These are phyloP conservation scores for Morella rubra DNA, from an alignment of 306 rosid genomes.

Conservation along the genomic window DNA sequence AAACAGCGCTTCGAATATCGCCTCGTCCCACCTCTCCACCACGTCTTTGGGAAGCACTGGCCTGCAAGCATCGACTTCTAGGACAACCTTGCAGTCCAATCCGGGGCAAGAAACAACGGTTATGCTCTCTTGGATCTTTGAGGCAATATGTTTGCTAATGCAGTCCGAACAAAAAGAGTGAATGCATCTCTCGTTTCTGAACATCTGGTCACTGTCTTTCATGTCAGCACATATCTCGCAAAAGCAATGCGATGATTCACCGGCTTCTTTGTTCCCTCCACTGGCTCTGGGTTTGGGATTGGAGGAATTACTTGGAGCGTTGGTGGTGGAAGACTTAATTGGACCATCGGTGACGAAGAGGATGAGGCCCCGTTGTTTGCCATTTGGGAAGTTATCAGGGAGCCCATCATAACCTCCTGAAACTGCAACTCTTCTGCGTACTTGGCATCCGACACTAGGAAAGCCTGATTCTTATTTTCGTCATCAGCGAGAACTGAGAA, in stretches of 20 bases:
- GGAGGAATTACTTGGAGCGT: background rate
- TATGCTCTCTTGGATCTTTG: slow-evolving; percentile 44
- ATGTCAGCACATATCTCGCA: slow-evolving; percentile 56
- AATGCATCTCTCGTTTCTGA: slow-evolving; percentile 32
- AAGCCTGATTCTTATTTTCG: background rate
- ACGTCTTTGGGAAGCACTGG: slow-evolving; percentile 42
- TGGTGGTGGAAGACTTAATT: too few species aligned
- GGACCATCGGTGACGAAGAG: slow-evolving; percentile 6
- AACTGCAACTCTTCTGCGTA: slow-evolving; percentile 51
- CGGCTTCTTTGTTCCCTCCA: background rate
- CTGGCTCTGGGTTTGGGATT: background rate
- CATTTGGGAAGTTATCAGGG: slow-evolving; percentile 18
- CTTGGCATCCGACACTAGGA: slow-evolving; percentile 32
- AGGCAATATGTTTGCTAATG: slow-evolving; percentile 44
- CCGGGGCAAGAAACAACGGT: slow-evolving; percentile 49
- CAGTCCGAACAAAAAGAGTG: slow-evolving; percentile 59
- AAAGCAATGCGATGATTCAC: slow-evolving; percentile 17
- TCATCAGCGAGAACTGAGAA: slow-evolving; percentile 36
- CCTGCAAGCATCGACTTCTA: slow-evolving; percentile 46
- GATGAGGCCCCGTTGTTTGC: background rate
- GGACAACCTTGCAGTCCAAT: slow-evolving; percentile 38
- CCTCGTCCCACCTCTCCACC: slow-evolving; percentile 47
- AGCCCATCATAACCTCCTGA: slow-evolving; percentile 45
- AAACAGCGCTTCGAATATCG: slow-evolving; percentile 40
- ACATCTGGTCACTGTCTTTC: slow-evolving; percentile 30